Base-by-base conservation (phyloP, 169 alveolate genomes). In the Plasmodium fragile region DNA sequence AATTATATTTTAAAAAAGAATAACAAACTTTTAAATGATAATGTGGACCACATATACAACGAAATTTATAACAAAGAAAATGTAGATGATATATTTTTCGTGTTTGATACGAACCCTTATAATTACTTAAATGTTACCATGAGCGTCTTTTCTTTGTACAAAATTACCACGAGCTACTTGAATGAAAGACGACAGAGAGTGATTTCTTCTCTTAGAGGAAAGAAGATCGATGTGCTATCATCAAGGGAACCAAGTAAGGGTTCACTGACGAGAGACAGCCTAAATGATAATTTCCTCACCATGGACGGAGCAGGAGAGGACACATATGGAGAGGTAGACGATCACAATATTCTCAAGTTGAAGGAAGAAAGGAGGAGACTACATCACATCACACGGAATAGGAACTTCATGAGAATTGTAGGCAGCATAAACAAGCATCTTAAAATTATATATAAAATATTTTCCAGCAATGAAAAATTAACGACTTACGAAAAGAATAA, bases 361-460 rank as follows among this genome's bases (percentile, higher is more conserved):
- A 89, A 89, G 70, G 82, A 89, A n/a, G 94, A 89, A 78, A 89
- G 94, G 72, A 89, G 34, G 71, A 18, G 90, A 89, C 59, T 89
- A 18, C 6, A 59, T 78, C 22, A 79, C 71, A 78, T 89, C 36
- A 78, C 73, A 28, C 65, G 39, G 3, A 89, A 89, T 45, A 52
- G 94, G 71, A 89, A 89, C 34, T 89, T 89, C 41, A 25, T 45
- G 72, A 53, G 94, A 78, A 36, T 89, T 25, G 59, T 89, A 18
- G 94, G 94, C 6, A 77, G 90, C 70, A 89, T 89, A 39, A 59
- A 59, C 32, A 89, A 89, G 49, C 94, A 89, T 39, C 34, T 89
- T 25, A 89, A 89, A 78, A 89, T 89, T 34, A 78, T 89, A 13
- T 89, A 89, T 89, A 89, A 79, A 89, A 78, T 78, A 89, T 89